Evolutionary conservation across 1,284 basidiomycete genomes (phyloP).

Genomic region (Lentinula novae-zelandiae): DNA sequence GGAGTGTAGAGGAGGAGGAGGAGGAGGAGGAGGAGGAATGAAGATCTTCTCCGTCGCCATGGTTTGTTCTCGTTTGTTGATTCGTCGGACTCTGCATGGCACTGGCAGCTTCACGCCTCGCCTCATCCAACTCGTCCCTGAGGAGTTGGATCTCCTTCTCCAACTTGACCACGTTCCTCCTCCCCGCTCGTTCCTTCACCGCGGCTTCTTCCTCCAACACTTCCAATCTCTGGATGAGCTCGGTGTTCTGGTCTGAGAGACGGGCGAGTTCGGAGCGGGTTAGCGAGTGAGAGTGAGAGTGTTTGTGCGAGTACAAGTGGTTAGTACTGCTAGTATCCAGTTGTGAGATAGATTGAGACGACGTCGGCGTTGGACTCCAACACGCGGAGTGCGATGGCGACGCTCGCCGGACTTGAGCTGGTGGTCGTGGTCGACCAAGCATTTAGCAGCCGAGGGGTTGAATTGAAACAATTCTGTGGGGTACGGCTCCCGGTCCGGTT

Average conservation of each 20-base stretch:
- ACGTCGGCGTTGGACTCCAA: no score
- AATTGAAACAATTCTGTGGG: background rate
- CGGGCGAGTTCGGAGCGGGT: slow-evolving; percentile 65
- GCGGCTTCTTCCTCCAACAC: slow-evolving; percentile 68
- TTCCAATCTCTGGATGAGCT: slow-evolving; percentile 71
- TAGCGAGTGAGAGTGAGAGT: slow-evolving; percentile 24
- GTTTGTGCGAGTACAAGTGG: slow-evolving; percentile 35
- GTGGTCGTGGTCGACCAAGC: background rate
- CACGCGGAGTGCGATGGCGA: background rate
- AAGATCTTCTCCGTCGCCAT: slow-evolving; percentile 15
- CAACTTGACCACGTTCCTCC: slow-evolving; percentile 63
- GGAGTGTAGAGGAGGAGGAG: no score
- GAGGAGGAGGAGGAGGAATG: no score
- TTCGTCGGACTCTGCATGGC: slow-evolving; percentile 10
- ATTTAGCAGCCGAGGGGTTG: background rate
- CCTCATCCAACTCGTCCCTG: slow-evolving; percentile 69
- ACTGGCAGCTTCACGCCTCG: slow-evolving; percentile 46
- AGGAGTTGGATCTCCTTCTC: slow-evolving; percentile 74
- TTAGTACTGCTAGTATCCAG: background rate
- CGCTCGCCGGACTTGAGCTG: slow-evolving; percentile 3
- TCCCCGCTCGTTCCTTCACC: slow-evolving; percentile 62
- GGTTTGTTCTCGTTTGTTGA: slow-evolving; percentile 35
- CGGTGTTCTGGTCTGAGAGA: slow-evolving; percentile 78
- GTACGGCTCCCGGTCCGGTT: background rate
- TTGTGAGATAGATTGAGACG: no score